Conservation (phyloP, 2,329 filamentous ascomycete genomes). For the Colletotrichum sublineola region DNA sequence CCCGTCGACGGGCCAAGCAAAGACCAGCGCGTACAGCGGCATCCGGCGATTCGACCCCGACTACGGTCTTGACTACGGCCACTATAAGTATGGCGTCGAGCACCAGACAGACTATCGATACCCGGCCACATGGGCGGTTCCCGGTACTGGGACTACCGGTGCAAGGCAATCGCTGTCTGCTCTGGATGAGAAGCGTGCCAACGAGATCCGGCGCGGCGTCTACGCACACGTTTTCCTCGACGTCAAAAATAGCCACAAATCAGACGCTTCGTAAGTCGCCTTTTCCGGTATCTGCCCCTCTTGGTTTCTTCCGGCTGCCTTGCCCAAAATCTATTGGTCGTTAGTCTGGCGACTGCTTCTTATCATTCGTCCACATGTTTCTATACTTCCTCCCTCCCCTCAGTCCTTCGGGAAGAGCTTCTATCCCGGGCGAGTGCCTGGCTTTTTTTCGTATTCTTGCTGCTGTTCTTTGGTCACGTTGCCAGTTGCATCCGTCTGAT, state of each 20-base stretch:
- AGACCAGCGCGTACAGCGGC: slow-evolving; percentile 6
- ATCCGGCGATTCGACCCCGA: slow-evolving; percentile 37
- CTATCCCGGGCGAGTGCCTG: not conserved
- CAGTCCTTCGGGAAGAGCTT: not conserved
- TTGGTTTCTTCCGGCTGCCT: not conserved
- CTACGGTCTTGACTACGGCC: slow-evolving; percentile 21
- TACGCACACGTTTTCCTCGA: slow-evolving; percentile 41
- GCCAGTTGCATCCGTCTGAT: not conserved
- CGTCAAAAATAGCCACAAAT: slow-evolving; percentile 44
- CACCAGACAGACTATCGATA: slow-evolving; percentile 6
- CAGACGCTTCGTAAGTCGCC: slow-evolving; percentile 45
- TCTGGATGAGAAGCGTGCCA: slow-evolving; percentile 43
- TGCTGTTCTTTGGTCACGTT: not conserved
- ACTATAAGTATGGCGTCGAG: slow-evolving; percentile 20
- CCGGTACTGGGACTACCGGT: not conserved
- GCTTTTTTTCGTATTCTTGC: slow-evolving; percentile 18
- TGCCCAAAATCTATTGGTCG: not conserved
- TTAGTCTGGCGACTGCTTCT: not conserved
- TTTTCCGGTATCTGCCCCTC: slow-evolving; percentile 2
- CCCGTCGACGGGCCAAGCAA: slow-evolving; percentile 23
- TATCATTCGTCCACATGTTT: slow-evolving; percentile 1
- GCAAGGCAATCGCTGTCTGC: slow-evolving; percentile 43
- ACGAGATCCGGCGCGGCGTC: slow-evolving; percentile 40
- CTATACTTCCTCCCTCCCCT: not conserved
- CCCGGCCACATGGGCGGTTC: slow-evolving; percentile 18